Evolutionary conservation across 2,329 filamentous ascomycete species (phyloP).

Genomic region (Cladosporium sp.): DNA sequence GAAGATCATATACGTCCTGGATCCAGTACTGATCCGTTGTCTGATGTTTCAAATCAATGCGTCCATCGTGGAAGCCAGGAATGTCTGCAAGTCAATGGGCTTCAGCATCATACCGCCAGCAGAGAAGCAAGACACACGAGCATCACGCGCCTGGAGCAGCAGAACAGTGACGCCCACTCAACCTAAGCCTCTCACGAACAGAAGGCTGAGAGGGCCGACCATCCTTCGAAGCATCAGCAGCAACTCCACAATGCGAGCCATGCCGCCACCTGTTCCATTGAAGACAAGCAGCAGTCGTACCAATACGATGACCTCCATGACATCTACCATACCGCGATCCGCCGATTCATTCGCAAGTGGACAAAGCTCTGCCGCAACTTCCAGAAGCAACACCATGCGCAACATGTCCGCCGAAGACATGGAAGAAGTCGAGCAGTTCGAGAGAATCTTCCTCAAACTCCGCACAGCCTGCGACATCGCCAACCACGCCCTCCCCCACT

Average conservation of each 20-base stretch:
- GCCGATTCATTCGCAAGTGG: constrained; percentile 66
- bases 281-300: constrained; percentile 50
- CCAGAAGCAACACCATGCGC: constrained; percentile 45
- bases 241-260: constrained; percentile 30
- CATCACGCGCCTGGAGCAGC: constrained; percentile 29
- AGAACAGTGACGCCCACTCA: constrained; percentile 44
- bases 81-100: constrained; percentile 52
- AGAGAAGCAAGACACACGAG: constrained; percentile 23
- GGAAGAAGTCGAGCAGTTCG: constrained; percentile 77
- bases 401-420: constrained; percentile 48
- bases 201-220: constrained; percentile 49
- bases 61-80: constrained; percentile 56
- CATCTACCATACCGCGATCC: constrained; percentile 66
- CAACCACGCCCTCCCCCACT: constrained; percentile 64
- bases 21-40: constrained; percentile 55
- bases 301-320: constrained; percentile 46
- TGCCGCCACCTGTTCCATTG: constrained; percentile 39
- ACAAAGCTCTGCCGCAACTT: constrained; percentile 29
- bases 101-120: constrained; percentile 32
- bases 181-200: constrained; percentile 39
- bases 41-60: constrained; percentile 57
- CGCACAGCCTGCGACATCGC: constrained; percentile 70
- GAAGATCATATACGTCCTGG: constrained; percentile 52
- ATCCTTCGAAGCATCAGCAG: constrained; percentile 43
- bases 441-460: constrained; percentile 74